These are phyloP conservation scores for Neurospora tetraspora DNA, from an alignment of 495 filamentous ascomycete genomes.

Conservation along the genomic window DNA sequence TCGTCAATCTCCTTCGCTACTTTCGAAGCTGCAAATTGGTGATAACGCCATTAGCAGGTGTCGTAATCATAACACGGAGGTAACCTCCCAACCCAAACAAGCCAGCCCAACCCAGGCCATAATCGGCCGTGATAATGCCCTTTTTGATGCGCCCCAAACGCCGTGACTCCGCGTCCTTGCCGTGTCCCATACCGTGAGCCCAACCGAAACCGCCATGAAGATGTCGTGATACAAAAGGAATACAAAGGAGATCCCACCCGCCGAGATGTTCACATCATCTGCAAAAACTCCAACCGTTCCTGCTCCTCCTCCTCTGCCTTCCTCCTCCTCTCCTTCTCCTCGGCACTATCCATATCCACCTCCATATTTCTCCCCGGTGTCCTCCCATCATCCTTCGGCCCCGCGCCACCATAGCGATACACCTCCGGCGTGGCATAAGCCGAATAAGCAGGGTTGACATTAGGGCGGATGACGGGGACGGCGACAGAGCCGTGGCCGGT, in stretches of 20 bases:
- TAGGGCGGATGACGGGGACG: neutral
- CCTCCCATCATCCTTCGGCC: neutral
- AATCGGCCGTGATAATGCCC: neutral
- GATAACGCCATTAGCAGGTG: neutral
- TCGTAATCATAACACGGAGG: neutral
- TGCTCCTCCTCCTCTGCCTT: neutral
- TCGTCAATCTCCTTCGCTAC: neutral
- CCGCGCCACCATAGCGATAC: neutral
- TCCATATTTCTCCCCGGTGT: neutral
- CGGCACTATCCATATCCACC: neutral
- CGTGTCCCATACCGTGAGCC: neutral
- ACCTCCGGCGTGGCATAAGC: neutral
- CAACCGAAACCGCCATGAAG: neutral
- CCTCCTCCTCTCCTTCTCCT: neutral
- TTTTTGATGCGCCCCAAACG: neutral
- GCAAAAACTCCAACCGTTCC: neutral
- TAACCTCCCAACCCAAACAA: neutral
- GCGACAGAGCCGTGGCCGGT: neutral
- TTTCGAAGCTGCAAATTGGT: neutral
- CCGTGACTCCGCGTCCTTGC: neutral
- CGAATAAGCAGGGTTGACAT: neutral
- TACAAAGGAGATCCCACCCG: no score
- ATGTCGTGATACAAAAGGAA: neutral
- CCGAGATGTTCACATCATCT: neutral
- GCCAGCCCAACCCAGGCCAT: neutral